Base-by-base conservation (phyloP, 768 basidiomycete species). In the Termitomyces sp. region DNA sequence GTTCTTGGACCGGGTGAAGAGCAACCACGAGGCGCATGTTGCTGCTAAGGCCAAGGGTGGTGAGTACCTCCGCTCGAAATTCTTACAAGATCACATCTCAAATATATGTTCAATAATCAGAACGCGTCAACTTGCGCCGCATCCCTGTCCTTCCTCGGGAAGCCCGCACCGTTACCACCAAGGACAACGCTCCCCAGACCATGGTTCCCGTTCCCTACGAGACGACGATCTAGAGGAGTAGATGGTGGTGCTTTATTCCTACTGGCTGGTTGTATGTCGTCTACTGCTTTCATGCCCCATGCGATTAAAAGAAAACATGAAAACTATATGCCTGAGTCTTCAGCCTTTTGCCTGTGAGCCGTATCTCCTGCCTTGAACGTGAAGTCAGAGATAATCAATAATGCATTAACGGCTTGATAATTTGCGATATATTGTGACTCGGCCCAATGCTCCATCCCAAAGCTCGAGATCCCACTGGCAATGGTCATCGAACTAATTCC, bases 1-100 rank as follows among this genome's bases (percentile, higher is more conserved):
- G 78, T 99, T 99, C 81, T 81, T 97, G 75, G 92, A 94, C 77
- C 84, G 97, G 68, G 97, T 98, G 72, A 92, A 96, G 86, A 78
- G 81, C 67, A 98, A 98, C 83, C 91, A 91, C 64, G 83, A 82
- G 22, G 86, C 87, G 65, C 94, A 91, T 74, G 87, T 74, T 66
- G 92, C 84, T 69, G 95, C 96, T 54, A 94, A 92, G 84, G 89
- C 84, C 77, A 92, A 88, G 80, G 95, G 94, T 72, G 92, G 91
- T 91, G 73, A 75, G 90, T 86, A 3, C 15, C 53, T 9, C 59
- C n/a, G 33, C 49, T 13, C 2, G 39, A 5, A 32, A 13, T 18
- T 11, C 18, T 52, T 32, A 16, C 59, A 7, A 46, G 57, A 35
- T 55, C 57, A 8, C 57, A 6, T 24, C 59, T 62, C 8, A 59